Percentiles rank a stretch among this genome's conserved stretches.
phyloP scores from a whole-genome alignment of 1,284 basidiomycete species.

The Malassezia obtusa region DNA sequence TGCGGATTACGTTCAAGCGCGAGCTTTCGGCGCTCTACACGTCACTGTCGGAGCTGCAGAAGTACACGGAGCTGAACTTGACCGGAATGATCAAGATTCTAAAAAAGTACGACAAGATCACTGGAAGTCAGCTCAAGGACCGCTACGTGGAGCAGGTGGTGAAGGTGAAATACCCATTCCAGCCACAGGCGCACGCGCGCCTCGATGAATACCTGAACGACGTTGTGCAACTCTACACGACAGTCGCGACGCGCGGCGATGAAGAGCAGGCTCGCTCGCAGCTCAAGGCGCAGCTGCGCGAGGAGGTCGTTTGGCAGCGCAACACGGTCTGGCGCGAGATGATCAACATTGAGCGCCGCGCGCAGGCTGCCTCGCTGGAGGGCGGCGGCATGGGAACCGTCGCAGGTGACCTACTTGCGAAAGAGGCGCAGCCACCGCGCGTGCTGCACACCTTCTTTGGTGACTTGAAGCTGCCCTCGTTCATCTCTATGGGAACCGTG shows the following conservation, averaged over 20 bases:
- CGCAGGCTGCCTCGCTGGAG: conserved; percentile 44
- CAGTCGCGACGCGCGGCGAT: conserved; percentile 74
- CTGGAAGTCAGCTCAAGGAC: conserved; percentile 72
- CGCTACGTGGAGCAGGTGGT: conserved; percentile 68
- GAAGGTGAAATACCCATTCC: conserved; percentile 36
- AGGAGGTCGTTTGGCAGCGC: conserved; percentile 80
- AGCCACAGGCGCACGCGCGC: conserved; percentile 54
- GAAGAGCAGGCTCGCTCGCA: conserved; percentile 64
- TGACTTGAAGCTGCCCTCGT: conserved; percentile 24
- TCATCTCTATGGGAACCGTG: conserved; percentile 39
- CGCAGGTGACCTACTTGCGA: conserved; percentile 14
- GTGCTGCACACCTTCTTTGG: conserved; percentile 31
- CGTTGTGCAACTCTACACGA: conserved; percentile 69
- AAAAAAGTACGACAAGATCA: conserved; percentile 98
- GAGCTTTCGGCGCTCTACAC: conserved; percentile 80
- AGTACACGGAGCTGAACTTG: conserved; percentile 88
- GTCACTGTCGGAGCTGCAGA: conserved; percentile 62
- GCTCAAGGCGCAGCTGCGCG: conserved; percentile 76
- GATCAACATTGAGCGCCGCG: conserved; percentile 71
- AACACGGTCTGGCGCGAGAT: conserved; percentile 96
- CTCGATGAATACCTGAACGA: conserved; percentile 59
- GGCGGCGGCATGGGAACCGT: conserved; percentile 29
- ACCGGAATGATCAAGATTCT: conserved; percentile 91
- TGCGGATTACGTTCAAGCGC: conserved; percentile 80
- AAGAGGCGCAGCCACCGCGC: not conserved